These are phyloP conservation scores for Diutina sp. DNA, from an alignment of 1,139 yeast species.

Conservation along the genomic window DNA sequence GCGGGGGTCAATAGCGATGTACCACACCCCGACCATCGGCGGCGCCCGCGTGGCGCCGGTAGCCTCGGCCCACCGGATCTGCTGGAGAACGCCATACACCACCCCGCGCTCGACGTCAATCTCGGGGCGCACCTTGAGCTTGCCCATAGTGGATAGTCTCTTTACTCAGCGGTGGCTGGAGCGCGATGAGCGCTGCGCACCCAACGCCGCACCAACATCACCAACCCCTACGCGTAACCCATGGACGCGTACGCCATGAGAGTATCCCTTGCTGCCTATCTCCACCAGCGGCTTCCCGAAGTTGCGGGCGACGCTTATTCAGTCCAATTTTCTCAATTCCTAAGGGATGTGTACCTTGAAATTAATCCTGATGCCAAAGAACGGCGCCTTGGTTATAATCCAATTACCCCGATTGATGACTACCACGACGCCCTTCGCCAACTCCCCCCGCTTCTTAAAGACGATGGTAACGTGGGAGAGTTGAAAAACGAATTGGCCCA, in stretches of 20 bases:
- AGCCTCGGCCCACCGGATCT: conserved; percentile 1
- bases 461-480: background rate
- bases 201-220: background rate
- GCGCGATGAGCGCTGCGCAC: no score
- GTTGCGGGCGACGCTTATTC: background rate
- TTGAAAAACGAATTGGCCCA: background rate
- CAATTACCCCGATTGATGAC: background rate
- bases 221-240: background rate
- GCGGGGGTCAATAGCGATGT: background rate
- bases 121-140: background rate
- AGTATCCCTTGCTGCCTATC: background rate
- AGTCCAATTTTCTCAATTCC: background rate
- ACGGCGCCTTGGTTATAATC: background rate
- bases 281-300: background rate
- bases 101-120: background rate
- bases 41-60: background rate
- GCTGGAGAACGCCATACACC: background rate
- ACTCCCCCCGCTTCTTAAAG: no score
- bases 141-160: background rate
- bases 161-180: background rate
- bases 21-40: background rate
- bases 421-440: background rate
- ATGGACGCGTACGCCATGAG: background rate
- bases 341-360: background rate
- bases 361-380: background rate